Conservation (phyloP, 768 basidiomycete genomes). For the Russula foetens region DNA sequence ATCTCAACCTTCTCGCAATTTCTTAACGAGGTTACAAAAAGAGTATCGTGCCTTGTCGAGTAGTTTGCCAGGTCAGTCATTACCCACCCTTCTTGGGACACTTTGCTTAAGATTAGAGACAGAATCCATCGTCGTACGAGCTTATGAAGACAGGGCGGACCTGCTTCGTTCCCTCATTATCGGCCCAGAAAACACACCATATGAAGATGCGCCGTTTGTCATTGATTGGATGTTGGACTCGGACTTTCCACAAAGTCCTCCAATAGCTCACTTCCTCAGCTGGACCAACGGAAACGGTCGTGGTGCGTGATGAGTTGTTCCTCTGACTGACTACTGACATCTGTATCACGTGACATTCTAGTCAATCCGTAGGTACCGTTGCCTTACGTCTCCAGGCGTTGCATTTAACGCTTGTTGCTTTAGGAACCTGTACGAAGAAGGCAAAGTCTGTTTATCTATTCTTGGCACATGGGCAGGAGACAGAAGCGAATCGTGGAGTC, state of each 20-base stretch:
- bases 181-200: conserved; percentile 92
- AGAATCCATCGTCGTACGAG: conserved; percentile 86
- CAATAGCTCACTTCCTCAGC: conserved; percentile 82
- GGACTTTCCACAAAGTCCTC: conserved; percentile 76
- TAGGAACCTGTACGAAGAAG: conserved; percentile 90
- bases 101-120: conserved; percentile 6
- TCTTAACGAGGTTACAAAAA: conserved; percentile 66
- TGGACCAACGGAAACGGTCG: conserved; percentile 94
- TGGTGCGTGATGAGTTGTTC: conserved; percentile 36
- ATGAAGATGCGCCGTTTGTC: conserved; percentile 88
- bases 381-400: background rate
- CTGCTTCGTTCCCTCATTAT: conserved; percentile 83
- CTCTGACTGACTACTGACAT: background rate
- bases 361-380: conserved; percentile 66
- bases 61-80: conserved; percentile 68
- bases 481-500: conserved; percentile 79
- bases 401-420: background rate
- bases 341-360: conserved; percentile 21
- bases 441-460: conserved; percentile 89
- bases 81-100: background rate
- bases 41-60: conserved; percentile 76
- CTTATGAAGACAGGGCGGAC: conserved; percentile 86
- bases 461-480: conserved; percentile 91
- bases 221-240: conserved; percentile 90
- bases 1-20: conserved; percentile 60